Base-by-base conservation (phyloP, 371 early-diverging fungal genomes). In the Cokeromyces recurvatus region DNA sequence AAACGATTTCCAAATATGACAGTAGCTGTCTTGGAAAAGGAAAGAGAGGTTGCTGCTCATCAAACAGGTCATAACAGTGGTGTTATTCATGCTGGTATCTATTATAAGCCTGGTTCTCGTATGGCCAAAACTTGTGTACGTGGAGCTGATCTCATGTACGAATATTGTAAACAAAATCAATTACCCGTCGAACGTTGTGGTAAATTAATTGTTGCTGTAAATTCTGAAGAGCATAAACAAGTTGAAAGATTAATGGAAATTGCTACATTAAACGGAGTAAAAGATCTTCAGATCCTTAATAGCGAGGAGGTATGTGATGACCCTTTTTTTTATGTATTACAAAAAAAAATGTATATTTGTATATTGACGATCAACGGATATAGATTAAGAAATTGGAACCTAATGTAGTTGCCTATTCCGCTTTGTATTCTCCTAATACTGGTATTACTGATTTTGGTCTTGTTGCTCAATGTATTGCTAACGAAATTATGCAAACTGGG, bases 11-110 rank as follows among this genome's bases (percentile, higher is more conserved):
- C 74, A 5, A 46, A 57, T 6, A 74, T 70, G 71, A 74, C 74
- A 0, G 64, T 74, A 2, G 70, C 71, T 24, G 71, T 74, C 2
- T 45, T 74, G 32, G 74, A 74, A 41, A 74, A 74, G 46, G 74
- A 74, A 38, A 60, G 68, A 31, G 74, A 74, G 43, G 74, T 74
- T 2, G 70, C 74, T 44, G 66, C 68, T 34, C 74, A 74, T 54
- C 74, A 74, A 42, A 66, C 74, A 2, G 74, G 74, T 20, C 74
- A 74, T 36, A 74, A 74, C 46, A 65, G 66, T 32, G 74, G 74
- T 48, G 73, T 72, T 17, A 73, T 68, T 24, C 73, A 73, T 47
- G 66, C 69, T 29, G 73, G 73, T 44, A 55, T 73, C 22, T 69
- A 69, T 38, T 69, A 69, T 41, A 57, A 49, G 11, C 70, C 74